phyloP scores from a whole-genome alignment of 768 basidiomycete genomes.

The Dioszegia crocea region DNA sequence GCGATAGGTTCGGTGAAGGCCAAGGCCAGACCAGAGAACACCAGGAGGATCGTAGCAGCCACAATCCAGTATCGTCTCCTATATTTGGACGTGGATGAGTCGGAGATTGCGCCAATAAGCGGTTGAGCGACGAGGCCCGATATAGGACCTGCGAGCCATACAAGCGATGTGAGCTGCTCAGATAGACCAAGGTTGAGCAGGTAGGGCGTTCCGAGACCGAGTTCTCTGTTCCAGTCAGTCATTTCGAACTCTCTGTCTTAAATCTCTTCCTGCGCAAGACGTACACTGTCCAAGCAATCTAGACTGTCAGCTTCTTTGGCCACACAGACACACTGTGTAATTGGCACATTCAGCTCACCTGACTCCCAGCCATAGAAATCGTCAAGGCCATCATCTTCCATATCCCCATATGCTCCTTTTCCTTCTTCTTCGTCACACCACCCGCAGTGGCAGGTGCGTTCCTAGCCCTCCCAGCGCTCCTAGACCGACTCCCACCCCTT shows the following conservation, averaged over 20 bases:
- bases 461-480: neutral
- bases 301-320: constrained; percentile 51
- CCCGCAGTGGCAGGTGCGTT: neutral
- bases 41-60: constrained; percentile 76
- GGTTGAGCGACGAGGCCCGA: constrained; percentile 94
- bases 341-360: constrained; percentile 26
- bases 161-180: constrained; percentile 84
- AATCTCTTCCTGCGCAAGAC: too few relatives aligned
- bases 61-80: constrained; percentile 88
- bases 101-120: constrained; percentile 95
- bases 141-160: constrained; percentile 85
- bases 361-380: constrained; percentile 83
- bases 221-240: constrained; percentile 24
- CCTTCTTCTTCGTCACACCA: neutral
- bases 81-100: constrained; percentile 80
- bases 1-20: constrained; percentile 79
- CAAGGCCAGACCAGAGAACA: constrained; percentile 69
- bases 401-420: constrained; percentile 36
- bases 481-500: constrained; percentile 21
- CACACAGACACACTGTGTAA: too few relatives aligned
- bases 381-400: constrained; percentile 50
- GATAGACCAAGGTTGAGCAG: constrained; percentile 73
- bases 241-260: neutral
- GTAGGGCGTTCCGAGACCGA: constrained; percentile 92
- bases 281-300: constrained; percentile 93